Evolutionary conservation across 345 rosid genomes (phyloP), one percentile per base, ranked within the genome.

Genomic region (Eucalyptus guilfoylei): DNA sequence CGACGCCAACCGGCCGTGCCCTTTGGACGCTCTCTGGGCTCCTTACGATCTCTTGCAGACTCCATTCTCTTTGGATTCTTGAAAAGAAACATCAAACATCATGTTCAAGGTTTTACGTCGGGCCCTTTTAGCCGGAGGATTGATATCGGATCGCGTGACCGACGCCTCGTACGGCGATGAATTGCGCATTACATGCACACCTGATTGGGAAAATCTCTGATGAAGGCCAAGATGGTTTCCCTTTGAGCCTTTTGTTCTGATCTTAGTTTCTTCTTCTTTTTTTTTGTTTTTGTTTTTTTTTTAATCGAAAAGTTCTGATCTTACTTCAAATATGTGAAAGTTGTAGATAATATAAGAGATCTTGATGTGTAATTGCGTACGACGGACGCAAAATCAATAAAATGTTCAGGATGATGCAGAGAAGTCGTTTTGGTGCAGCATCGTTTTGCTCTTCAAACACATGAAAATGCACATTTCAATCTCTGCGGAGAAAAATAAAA

Each of bases 401-500:
- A 72, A 72, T 72, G 81, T 37, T 72, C 44, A 37, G 81, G 45
- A 72, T 72, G 81, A 19, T 72, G 45, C 81, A 19, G 45, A 72
- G 44, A 72, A 72, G 45, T 72, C 23, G 81, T 72, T 72, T 72
- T 72, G 81, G 28, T 72, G 72, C 32, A 62, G 72, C n/a, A 30
- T 62, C 34, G n/a, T 30, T n/a, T n/a, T 64, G 28, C 24, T 11
- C 15, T 76, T 76, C 58, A 76, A 21, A 76, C 87, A 94, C 50
- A 94, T 92, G 93, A 94, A 97, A 86, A 96, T 96, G 50, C 95
- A 96, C 90, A 95, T n/a, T 86, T 16, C 42, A 69, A 69, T 34
- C 23, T 69, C 44, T 32, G 42, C 10, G 16, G 42, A 69, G 42
- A 69, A 32, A 69, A 69, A 34, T 9, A 69, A 69, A 17, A 69